A percentile compares a stretch with the other conserved stretches of the same genome.
Conservation (phyloP, 2,329 filamentous ascomycete species). For the Phaeoacremonium minimum region DNA sequence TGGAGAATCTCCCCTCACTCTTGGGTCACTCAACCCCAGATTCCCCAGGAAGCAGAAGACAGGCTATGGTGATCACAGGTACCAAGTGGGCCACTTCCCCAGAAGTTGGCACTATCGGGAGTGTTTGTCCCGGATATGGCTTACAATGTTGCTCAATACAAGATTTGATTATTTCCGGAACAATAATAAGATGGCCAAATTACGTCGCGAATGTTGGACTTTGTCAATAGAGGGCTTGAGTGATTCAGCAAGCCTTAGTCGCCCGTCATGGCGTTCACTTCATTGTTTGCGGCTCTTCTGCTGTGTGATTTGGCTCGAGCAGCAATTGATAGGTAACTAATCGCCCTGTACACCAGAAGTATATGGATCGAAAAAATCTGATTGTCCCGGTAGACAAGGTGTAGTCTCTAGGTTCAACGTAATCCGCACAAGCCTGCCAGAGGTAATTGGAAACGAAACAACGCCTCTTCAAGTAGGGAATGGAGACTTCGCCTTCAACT, state of each 20-base stretch:
- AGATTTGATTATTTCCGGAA: background rate
- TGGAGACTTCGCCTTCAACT: conserved; percentile 37
- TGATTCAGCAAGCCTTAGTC: no score
- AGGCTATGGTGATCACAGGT: background rate
- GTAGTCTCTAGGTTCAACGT: conserved; percentile 1
- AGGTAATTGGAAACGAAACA: conserved; percentile 38
- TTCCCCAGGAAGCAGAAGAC: background rate
- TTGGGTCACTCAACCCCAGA: background rate
- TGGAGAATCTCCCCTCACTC: no score
- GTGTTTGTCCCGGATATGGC: background rate
- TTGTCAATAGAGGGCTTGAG: no score
- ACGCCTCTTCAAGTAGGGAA: background rate
- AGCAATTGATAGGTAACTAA: background rate
- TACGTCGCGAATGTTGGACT: background rate
- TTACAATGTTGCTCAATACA: background rate
- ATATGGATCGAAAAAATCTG: background rate
- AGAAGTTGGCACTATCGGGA: background rate
- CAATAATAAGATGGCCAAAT: background rate
- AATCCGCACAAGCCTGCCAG: conserved; percentile 6
- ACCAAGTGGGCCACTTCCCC: background rate
- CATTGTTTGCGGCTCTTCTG: background rate
- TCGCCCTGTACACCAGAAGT: background rate
- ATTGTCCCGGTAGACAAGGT: background rate
- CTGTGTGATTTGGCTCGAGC: background rate
- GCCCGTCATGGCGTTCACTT: background rate